Percentiles rank a stretch among this genome's conserved stretches.
Evolutionary conservation across 1,139 yeast genomes (phyloP).

Genomic region (Arxiozyma heterogenica): DNA sequence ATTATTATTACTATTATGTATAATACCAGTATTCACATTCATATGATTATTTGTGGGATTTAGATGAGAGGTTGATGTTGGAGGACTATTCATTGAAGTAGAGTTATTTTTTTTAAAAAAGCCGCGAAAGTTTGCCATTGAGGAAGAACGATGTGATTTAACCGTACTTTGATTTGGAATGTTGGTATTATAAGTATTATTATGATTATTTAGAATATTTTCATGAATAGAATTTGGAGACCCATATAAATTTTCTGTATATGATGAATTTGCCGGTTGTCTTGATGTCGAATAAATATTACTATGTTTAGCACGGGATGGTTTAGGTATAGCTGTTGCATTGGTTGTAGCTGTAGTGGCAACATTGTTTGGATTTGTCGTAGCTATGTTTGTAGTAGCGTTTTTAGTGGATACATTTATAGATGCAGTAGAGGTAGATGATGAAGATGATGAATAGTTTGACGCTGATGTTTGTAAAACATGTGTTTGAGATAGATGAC

Average conservation of each 20-base stretch:
- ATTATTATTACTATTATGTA: constrained; percentile 3
- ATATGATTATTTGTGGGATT: neutral
- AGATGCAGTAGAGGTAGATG: constrained; percentile 4
- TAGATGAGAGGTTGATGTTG: constrained; percentile 8
- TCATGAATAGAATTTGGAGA: constrained; percentile 22
- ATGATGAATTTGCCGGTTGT: constrained; percentile 25
- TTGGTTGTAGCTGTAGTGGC: constrained; percentile 12
- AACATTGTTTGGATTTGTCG: constrained; percentile 7
- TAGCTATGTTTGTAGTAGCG: neutral
- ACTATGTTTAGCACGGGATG: constrained; percentile 28
- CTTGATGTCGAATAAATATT: constrained; percentile 29
- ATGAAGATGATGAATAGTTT: neutral
- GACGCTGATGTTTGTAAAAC: constrained; percentile 3
- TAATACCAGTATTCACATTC: constrained; percentile 14
- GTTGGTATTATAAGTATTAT: neutral
- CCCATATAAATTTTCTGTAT: constrained; percentile 20
- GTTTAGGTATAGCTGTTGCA: constrained; percentile 29
- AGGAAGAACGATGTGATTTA: constrained; percentile 43
- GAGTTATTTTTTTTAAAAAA: constrained; percentile 42
- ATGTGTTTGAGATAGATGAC: constrained; percentile 1
- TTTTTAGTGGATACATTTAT: neutral
- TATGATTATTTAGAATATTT: constrained; percentile 10
- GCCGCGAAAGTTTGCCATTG: constrained; percentile 62
- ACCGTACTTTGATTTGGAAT: constrained; percentile 25
- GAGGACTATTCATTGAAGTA: constrained; percentile 7